Evolutionary conservation across 2,329 filamentous ascomycete genomes (phyloP).

Genomic region (Pseudopyricularia cyperi): DNA sequence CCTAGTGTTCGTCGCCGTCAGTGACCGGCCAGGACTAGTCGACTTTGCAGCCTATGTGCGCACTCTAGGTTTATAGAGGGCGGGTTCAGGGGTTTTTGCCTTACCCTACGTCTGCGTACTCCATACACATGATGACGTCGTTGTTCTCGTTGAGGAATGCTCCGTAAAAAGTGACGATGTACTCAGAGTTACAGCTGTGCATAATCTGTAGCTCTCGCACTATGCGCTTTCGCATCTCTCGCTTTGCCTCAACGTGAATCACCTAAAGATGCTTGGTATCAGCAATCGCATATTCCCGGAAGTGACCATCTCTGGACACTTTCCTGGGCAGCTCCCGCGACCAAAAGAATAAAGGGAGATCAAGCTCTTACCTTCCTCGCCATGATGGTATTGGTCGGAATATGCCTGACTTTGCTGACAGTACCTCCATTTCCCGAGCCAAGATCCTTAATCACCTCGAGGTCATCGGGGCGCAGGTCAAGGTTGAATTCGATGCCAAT

Average conservation of each 20-base stretch:
- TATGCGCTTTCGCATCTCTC: conserved; percentile 92
- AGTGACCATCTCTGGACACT: not conserved
- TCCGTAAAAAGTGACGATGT: conserved; percentile 96
- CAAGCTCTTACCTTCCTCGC: conserved; percentile 66
- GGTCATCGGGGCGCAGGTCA: conserved; percentile 80
- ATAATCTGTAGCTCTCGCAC: conserved; percentile 96
- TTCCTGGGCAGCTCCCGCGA: not conserved
- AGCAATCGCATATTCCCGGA: conserved; percentile 3
- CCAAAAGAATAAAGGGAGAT: not conserved
- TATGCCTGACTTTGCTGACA: conserved; percentile 94
- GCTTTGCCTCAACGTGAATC: conserved; percentile 96
- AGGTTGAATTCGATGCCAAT: conserved; percentile 97
- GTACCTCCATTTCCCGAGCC: conserved; percentile 95
- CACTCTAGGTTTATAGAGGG: not conserved
- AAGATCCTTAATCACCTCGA: conserved; percentile 87
- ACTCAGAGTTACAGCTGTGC: conserved; percentile 92
- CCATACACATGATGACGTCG: conserved; percentile 99
- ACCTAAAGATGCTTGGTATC: conserved; percentile 42
- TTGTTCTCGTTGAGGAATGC: conserved; percentile 94
- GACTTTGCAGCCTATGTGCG: not conserved
- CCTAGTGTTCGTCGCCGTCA: conserved; percentile 29
- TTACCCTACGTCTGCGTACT: conserved; percentile 98
- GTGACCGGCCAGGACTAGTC: not conserved
- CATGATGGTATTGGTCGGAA: conserved; percentile 92
- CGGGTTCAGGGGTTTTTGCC: conserved; percentile 15